A percentile compares a stretch with the other conserved stretches of the same genome.
Evolutionary conservation across 2,329 filamentous ascomycete species (phyloP).

Genomic region (Botryotinia convoluta): DNA sequence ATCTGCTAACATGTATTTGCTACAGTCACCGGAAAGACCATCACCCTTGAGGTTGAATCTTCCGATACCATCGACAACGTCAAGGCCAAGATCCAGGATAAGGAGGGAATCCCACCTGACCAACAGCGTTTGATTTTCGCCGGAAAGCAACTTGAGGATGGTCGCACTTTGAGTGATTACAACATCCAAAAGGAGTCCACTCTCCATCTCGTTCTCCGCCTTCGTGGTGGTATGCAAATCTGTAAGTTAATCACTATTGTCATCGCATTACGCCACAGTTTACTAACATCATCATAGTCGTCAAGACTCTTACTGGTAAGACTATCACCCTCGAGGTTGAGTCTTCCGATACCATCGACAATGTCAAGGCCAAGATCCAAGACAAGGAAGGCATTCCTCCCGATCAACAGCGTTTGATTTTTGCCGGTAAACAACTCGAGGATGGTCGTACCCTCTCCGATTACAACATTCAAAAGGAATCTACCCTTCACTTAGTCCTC

Average conservation of each 20-base stretch:
- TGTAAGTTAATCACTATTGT: constrained; percentile 47
- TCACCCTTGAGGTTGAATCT: constrained; percentile 99
- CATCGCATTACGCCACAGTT: constrained; percentile 53
- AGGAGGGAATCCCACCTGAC: constrained; percentile 94
- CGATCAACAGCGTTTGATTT: constrained; percentile 91
- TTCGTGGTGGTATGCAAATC: constrained; percentile 87
- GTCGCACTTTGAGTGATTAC: constrained; percentile 86
- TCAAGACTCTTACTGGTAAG: constrained; percentile 87
- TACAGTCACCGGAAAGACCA: constrained; percentile 87
- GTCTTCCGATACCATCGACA: constrained; percentile 99
- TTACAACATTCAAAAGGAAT: constrained; percentile 97
- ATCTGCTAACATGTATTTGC: constrained; percentile 64
- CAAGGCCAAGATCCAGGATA: constrained; percentile 96
- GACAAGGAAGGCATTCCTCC: constrained; percentile 93
- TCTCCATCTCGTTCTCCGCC: constrained; percentile 80
- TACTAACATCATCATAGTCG: constrained; percentile 49
- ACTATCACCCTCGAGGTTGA: constrained; percentile 99
- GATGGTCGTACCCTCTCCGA: constrained; percentile 88
- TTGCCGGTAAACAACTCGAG: constrained; percentile 90
- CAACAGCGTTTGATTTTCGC: constrained; percentile 96
- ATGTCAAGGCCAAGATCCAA: constrained; percentile 92
- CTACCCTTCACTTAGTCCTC: constrained; percentile 76
- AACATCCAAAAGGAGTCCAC: constrained; percentile 95
- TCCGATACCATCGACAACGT: constrained; percentile 99
- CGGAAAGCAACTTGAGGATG: constrained; percentile 94